Percentiles rank a stretch among this genome's conserved stretches.
Conservation (phyloP, 2,329 filamentous ascomycete species). For the Fonsecaea erecta region DNA sequence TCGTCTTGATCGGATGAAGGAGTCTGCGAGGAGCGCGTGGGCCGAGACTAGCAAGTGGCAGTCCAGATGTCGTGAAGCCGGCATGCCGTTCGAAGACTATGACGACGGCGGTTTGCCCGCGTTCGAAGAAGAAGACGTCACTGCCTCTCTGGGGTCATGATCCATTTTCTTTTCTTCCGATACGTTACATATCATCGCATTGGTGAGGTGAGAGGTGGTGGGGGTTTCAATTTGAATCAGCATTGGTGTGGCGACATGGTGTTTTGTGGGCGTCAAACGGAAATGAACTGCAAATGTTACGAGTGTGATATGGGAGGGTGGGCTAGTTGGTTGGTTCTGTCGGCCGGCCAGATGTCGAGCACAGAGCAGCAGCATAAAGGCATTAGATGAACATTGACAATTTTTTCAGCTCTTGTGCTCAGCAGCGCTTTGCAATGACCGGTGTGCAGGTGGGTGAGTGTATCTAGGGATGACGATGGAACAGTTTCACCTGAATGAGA, state of each 20-base stretch:
- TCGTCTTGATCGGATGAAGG: conserved; percentile 93
- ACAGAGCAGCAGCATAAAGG: not conserved
- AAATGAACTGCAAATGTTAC: not conserved
- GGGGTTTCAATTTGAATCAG: no score
- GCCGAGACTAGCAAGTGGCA: conserved; percentile 74
- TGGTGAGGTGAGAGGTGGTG: conserved; percentile 2
- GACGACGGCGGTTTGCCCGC: conserved; percentile 38
- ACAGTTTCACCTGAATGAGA: not conserved
- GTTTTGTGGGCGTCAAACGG: not conserved
- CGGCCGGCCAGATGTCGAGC: not conserved
- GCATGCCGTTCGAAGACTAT: conserved; percentile 56
- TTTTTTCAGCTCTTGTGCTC: not conserved
- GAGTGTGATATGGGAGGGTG: not conserved
- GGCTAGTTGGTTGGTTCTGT: no score
- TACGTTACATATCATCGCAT: not conserved
- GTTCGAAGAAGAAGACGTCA: conserved; percentile 28
- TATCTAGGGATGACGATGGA: not conserved
- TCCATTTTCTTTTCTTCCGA: not conserved
- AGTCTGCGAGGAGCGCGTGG: conserved; percentile 86
- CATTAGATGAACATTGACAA: conserved; percentile 11
- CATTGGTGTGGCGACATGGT: not conserved
- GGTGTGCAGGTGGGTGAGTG: not conserved
- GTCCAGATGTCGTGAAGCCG: conserved; percentile 52
- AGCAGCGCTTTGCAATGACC: not conserved
- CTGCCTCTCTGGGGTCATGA: conserved; percentile 18